Percentiles rank a stretch among this genome's conserved stretches.
These are phyloP conservation scores for Plasmodium chabaudi DNA, from an alignment of 169 alveolate species.

Conservation along the genomic window DNA sequence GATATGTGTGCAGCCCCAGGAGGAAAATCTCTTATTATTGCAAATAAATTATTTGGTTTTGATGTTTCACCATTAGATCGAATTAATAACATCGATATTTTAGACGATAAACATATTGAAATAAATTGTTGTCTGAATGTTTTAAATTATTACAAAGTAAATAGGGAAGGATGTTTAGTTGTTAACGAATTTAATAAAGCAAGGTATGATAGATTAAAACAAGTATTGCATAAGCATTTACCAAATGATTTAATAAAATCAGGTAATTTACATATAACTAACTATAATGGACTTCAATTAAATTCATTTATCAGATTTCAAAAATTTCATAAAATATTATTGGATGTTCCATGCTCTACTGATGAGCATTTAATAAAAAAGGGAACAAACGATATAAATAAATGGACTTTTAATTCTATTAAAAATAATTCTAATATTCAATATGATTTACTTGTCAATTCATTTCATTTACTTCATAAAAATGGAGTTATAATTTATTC, in stretches of 20 bases:
- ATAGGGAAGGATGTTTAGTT: slow-evolving; percentile 67
- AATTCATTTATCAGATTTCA: slow-evolving; percentile 78
- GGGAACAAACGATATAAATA: slow-evolving; percentile 17
- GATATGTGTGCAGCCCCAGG: slow-evolving; percentile 93
- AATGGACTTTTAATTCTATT: slow-evolving; percentile 81
- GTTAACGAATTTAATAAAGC: slow-evolving; percentile 80
- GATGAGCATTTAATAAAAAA: slow-evolving; percentile 79
- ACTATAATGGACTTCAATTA: slow-evolving; percentile 77
- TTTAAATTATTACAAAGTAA: slow-evolving; percentile 31
- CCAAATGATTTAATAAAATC: slow-evolving; percentile 78
- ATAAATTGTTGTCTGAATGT: slow-evolving; percentile 48
- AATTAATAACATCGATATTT: slow-evolving; percentile 56
- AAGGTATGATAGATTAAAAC: slow-evolving; percentile 78
- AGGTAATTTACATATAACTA: slow-evolving; percentile 75
- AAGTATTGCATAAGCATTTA: slow-evolving; percentile 73
- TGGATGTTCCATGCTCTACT: slow-evolving; percentile 88
- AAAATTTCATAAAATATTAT: slow-evolving; percentile 80
- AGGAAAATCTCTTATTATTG: slow-evolving; percentile 88
- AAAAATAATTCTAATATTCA: slow-evolving; percentile 83
- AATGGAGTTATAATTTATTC: slow-evolving; percentile 84
- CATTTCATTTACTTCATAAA: slow-evolving; percentile 77
- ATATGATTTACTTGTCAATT: slow-evolving; percentile 74
- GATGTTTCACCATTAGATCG: slow-evolving; percentile 43
- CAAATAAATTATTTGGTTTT: slow-evolving; percentile 73
- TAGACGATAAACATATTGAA: slow-evolving; percentile 53